These are phyloP conservation scores for Diaporthe sp. DNA, from an alignment of 2,329 filamentous ascomycete species.

Conservation along the genomic window DNA sequence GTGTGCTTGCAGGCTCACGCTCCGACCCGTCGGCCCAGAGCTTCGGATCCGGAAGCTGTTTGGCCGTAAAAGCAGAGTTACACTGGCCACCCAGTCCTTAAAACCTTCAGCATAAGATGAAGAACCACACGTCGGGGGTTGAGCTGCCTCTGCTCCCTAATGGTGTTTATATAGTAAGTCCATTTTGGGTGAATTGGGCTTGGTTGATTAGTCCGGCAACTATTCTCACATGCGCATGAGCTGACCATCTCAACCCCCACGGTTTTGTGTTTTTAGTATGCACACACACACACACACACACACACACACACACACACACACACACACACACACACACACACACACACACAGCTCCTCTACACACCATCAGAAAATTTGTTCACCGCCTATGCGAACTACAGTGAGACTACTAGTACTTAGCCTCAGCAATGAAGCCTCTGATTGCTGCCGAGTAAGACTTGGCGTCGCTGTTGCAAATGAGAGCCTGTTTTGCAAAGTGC, in stretches of 20 bases:
- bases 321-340: neutral
- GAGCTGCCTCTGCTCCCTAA: neutral
- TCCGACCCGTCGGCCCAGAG: constrained; percentile 23
- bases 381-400: constrained; percentile 13
- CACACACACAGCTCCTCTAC: neutral
- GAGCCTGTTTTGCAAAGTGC: neutral
- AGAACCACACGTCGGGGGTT: neutral
- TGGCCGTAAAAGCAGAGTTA: neutral
- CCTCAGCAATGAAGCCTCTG: neutral
- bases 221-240: neutral
- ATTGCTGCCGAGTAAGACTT: neutral
- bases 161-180: neutral
- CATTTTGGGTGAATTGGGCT: neutral
- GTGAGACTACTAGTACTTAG: neutral
- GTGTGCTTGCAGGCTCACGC: neutral
- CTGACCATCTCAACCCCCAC: neutral
- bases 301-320: neutral
- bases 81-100: neutral
- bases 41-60: constrained; percentile 10
- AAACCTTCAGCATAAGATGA: neutral
- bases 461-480: neutral
- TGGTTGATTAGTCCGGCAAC: neutral
- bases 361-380: constrained; percentile 3
- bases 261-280: constrained; percentile 10
- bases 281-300: neutral